A percentile compares a stretch with the other conserved stretches of the same genome.
phyloP scores from a whole-genome alignment of 2,329 filamentous ascomycete species.

The Aspergillus carbonarius region DNA sequence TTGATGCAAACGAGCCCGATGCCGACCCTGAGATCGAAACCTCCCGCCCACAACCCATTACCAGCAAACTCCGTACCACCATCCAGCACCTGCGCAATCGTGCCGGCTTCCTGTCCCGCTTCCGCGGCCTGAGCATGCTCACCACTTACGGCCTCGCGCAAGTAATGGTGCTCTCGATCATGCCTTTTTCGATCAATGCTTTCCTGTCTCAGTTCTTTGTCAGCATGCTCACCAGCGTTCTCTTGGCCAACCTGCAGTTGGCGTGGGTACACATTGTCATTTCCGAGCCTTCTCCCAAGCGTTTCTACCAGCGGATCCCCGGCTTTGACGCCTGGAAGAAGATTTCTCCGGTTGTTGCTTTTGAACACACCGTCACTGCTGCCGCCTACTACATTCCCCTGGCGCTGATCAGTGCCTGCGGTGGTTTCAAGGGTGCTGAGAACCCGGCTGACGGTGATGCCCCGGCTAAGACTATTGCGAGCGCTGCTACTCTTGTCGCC shows the following conservation, averaged over 20 bases:
- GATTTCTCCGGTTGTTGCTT: slow-evolving; percentile 66
- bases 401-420: slow-evolving; percentile 45
- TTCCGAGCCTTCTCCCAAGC: slow-evolving; percentile 62
- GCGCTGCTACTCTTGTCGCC: slow-evolving; percentile 31
- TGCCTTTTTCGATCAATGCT: slow-evolving; percentile 26
- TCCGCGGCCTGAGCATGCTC: slow-evolving; percentile 64
- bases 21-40: slow-evolving; percentile 44
- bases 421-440: slow-evolving; percentile 31
- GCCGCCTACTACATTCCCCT: slow-evolving; percentile 41
- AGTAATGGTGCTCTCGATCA: slow-evolving; percentile 46
- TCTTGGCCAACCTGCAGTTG: slow-evolving; percentile 67
- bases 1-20: slow-evolving; percentile 35
- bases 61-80: slow-evolving; percentile 58
- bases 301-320: slow-evolving; percentile 70
- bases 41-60: slow-evolving; percentile 59
- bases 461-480: slow-evolving; percentile 4
- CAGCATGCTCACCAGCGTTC: slow-evolving; percentile 58
- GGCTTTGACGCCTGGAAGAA: slow-evolving; percentile 65
- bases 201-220: slow-evolving; percentile 50
- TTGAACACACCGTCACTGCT: slow-evolving; percentile 59
- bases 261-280: slow-evolving; percentile 87
- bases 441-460: not conserved
- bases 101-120: slow-evolving; percentile 64
- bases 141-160: slow-evolving; percentile 49
- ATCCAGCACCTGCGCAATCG: slow-evolving; percentile 61